A percentile compares a stretch with the other conserved stretches of the same genome.
Conservation (phyloP, 129 eudicot genomes). For the Solidago caesia region DNA sequence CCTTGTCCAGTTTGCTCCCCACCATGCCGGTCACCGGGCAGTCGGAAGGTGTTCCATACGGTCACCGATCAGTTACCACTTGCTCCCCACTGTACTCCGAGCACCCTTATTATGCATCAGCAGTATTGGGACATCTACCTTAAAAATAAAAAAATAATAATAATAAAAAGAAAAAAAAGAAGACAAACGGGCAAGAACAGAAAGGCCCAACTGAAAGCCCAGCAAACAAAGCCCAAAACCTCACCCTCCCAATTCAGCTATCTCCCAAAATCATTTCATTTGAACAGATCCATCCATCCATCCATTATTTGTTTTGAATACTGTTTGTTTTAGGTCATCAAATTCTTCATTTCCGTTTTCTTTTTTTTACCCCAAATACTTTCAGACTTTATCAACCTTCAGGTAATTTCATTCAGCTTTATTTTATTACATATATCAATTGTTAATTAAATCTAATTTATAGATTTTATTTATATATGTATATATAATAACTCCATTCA, state of each 20-base stretch:
- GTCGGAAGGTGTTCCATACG: too few species aligned
- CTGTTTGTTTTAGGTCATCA: background rate
- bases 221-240: conserved; percentile 21
- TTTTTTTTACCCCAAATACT: conserved; percentile 1
- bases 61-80: too few species aligned
- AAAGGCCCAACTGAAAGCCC: conserved; percentile 14
- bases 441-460: background rate
- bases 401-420: conserved; percentile 7
- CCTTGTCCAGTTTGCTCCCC: too few species aligned
- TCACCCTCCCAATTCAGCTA: conserved; percentile 8
- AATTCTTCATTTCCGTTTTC: conserved; percentile 13
- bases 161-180: too few species aligned
- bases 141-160: too few species aligned
- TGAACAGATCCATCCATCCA: background rate
- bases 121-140: too few species aligned
- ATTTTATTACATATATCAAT: background rate
- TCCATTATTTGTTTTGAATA: background rate
- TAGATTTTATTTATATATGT: background rate
- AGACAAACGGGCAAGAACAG: too few species aligned
- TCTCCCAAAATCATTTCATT: background rate
- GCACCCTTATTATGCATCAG: too few species aligned
- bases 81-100: too few species aligned
- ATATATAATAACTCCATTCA: background rate
- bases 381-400: conserved; percentile 17
- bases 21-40: too few species aligned